These are phyloP conservation scores for Eucalyptus coolabah DNA, from an alignment of 345 rosid genomes.

Conservation along the genomic window DNA sequence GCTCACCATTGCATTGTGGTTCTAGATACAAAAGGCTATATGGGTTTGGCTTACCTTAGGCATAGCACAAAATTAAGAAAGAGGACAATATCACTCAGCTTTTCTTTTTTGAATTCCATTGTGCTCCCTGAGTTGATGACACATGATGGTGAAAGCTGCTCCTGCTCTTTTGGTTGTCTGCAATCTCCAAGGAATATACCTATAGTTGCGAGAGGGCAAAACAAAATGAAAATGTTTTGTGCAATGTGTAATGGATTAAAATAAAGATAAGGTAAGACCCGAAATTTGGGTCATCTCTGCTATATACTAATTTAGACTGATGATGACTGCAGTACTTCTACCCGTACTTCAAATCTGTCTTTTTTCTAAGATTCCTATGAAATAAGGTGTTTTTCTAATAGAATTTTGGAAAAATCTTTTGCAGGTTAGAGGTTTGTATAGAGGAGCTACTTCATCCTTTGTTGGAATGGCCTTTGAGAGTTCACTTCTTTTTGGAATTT, in stretches of 20 bases:
- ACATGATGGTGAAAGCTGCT: background rate
- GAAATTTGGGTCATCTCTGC: background rate
- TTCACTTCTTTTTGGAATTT: slow-evolving; percentile 83
- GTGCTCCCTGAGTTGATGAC: background rate
- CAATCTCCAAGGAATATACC: background rate
- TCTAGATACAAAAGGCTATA: background rate
- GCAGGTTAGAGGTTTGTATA: slow-evolving; percentile 84
- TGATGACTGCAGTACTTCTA: background rate
- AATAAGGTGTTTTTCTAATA: background rate
- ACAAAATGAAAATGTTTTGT: background rate
- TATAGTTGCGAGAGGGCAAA: background rate
- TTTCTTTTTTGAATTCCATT: background rate
- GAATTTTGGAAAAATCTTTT: background rate
- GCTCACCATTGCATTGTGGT: background rate
- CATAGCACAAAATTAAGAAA: background rate
- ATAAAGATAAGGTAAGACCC: background rate
- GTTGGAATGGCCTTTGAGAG: slow-evolving; percentile 87
- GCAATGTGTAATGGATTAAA: background rate
- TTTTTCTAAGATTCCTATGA: background rate
- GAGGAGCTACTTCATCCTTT: slow-evolving; percentile 88
- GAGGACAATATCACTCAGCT: background rate
- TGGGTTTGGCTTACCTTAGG: background rate
- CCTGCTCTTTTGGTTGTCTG: background rate
- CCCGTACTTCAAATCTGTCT: background rate
- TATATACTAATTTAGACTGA: background rate